phyloP scores from a whole-genome alignment of 176 grass and related monocot genomes.

The Cenchrus fungigraminus region DNA sequence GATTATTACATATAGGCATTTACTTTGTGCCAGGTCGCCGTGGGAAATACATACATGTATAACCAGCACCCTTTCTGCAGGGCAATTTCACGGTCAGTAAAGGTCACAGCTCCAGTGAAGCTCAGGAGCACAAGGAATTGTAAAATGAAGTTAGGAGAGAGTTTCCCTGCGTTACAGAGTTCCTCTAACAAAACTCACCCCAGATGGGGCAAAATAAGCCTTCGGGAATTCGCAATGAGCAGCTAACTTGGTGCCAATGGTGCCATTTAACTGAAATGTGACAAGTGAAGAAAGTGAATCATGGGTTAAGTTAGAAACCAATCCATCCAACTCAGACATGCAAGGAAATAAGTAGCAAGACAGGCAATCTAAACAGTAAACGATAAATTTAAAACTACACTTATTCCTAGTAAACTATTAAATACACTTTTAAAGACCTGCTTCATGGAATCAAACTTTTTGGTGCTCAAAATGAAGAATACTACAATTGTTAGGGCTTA shows the following conservation, averaged over 20 bases:
- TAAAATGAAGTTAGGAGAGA: conserved; percentile 32
- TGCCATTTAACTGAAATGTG: conserved; percentile 43
- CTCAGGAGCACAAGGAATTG: conserved; percentile 36
- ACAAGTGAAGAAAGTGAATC: conserved; percentile 6
- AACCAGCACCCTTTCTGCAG: conserved; percentile 39
- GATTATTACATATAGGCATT: conserved; percentile 44
- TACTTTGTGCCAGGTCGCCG: conserved; percentile 2
- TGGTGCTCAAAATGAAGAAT: too few relatives aligned
- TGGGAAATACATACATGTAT: conserved; percentile 42
- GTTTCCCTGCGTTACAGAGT: conserved; percentile 39
- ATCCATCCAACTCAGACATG: neutral
- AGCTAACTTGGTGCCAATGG: conserved; percentile 29
- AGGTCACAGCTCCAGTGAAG: conserved; percentile 36
- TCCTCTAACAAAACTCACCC: conserved; percentile 49
- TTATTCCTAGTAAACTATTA: too few relatives aligned
- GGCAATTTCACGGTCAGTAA: conserved; percentile 26
- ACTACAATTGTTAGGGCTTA: too few relatives aligned
- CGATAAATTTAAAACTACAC: too few relatives aligned
- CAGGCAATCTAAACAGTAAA: neutral
- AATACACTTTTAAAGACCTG: too few relatives aligned
- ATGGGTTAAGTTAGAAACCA: neutral
- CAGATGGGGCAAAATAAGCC: conserved; percentile 47
- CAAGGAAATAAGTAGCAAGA: neutral
- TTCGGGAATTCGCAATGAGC: conserved; percentile 29
- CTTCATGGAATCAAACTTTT: too few relatives aligned